These are phyloP conservation scores for Stropharia rugosoannulata DNA, from an alignment of 768 basidiomycete species.

Conservation along the genomic window DNA sequence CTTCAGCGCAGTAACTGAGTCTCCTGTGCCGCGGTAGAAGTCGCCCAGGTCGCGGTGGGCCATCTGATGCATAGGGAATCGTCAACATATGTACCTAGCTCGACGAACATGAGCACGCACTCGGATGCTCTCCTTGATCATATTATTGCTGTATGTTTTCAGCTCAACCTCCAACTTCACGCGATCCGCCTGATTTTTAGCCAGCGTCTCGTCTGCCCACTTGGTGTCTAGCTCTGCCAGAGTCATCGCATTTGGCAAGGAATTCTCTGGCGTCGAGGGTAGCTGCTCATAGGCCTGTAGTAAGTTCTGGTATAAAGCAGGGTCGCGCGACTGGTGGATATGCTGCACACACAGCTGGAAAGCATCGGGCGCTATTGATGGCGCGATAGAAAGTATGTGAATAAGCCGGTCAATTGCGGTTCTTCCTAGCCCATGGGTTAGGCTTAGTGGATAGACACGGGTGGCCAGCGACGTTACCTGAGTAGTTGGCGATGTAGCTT, in stretches of 20 bases:
- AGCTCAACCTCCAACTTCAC: slow-evolving; percentile 91
- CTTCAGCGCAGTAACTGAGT: slow-evolving; percentile 68
- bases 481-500: slow-evolving; percentile 71
- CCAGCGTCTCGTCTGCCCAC: slow-evolving; percentile 72
- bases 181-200: slow-evolving; percentile 70
- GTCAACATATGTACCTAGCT: too few species aligned
- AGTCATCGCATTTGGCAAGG: slow-evolving; percentile 45
- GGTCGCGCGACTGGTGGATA: slow-evolving; percentile 70
- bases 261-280: slow-evolving; percentile 25
- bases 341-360: slow-evolving; percentile 64
- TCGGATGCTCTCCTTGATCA: slow-evolving; percentile 98
- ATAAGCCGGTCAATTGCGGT: slow-evolving; percentile 74
- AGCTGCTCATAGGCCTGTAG: slow-evolving; percentile 55
- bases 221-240: slow-evolving; percentile 55
- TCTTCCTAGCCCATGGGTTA: slow-evolving; percentile 44
- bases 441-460: neutral
- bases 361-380: slow-evolving; percentile 71
- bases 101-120: slow-evolving; percentile 40
- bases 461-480: slow-evolving; percentile 43
- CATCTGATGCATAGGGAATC: slow-evolving; percentile 52
- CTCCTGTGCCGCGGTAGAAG: slow-evolving; percentile 73
- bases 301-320: slow-evolving; percentile 51
- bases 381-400: slow-evolving; percentile 63
- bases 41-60: slow-evolving; percentile 86
- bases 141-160: slow-evolving; percentile 92